A percentile compares a stretch with the other conserved stretches of the same genome.
These are phyloP conservation scores for Debaryomyces sp. DNA, from an alignment of 1,139 yeast genomes.

Conservation along the genomic window DNA sequence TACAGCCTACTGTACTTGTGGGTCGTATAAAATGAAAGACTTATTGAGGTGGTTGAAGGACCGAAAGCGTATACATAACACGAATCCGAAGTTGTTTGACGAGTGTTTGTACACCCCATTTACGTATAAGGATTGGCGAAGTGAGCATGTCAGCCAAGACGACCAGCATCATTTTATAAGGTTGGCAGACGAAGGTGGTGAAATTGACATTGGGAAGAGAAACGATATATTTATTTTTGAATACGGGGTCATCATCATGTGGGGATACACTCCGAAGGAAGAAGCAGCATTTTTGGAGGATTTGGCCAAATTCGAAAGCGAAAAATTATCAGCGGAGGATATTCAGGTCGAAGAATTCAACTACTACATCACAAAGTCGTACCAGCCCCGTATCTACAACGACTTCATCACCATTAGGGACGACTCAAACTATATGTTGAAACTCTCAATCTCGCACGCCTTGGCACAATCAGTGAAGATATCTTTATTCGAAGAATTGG, in stretches of 20 bases:
- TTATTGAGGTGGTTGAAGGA: constrained; percentile 83
- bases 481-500: constrained; percentile 90
- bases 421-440: constrained; percentile 87
- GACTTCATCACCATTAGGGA: constrained; percentile 92
- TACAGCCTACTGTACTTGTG: constrained; percentile 94
- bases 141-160: constrained; percentile 35
- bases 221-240: constrained; percentile 88
- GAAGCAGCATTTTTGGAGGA: constrained; percentile 83
- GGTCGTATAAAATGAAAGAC: constrained; percentile 87
- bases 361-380: constrained; percentile 87
- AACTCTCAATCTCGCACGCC: constrained; percentile 87
- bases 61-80: constrained; percentile 69
- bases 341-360: constrained; percentile 93
- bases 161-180: constrained; percentile 55
- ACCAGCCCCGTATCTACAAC: constrained; percentile 93
- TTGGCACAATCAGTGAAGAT: constrained; percentile 92
- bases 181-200: constrained; percentile 93
- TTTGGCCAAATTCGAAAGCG: constrained; percentile 85
- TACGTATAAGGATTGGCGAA: constrained; percentile 77
- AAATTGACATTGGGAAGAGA: constrained; percentile 77
- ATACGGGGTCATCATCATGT: constrained; percentile 90
- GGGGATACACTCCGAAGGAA: constrained; percentile 90
- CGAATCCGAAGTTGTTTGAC: constrained; percentile 86
- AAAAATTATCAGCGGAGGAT: constrained; percentile 87
- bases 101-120: constrained; percentile 94